Conservation (phyloP, 192 early-diverging fungal species). For the Irineochytrium annulatum region DNA sequence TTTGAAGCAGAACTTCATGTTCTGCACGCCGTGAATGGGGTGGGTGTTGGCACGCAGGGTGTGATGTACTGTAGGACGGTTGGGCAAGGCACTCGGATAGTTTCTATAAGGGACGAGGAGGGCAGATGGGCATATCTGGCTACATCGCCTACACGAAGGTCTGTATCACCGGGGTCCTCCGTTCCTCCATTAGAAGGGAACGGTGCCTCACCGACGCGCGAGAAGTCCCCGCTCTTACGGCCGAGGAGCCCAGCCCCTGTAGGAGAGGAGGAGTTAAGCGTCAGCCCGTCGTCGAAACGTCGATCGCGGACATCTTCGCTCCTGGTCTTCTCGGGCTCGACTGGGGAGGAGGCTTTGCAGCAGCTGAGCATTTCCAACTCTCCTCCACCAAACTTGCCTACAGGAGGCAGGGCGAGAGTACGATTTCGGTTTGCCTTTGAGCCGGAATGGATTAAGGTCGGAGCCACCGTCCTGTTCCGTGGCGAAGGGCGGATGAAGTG, state of each 20-base stretch:
- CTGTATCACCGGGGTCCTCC: slow-evolving; percentile 2
- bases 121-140: slow-evolving; percentile 19
- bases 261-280: slow-evolving; percentile 9
- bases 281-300: neutral
- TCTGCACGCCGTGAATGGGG: slow-evolving; percentile 42
- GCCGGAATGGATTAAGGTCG: slow-evolving; percentile 57
- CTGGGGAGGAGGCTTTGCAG: neutral
- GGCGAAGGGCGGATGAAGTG: slow-evolving; percentile 64
- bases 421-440: slow-evolving; percentile 56
- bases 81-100: slow-evolving; percentile 53
- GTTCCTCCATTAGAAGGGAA: neutral
- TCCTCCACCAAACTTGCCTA: slow-evolving; percentile 9
- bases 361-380: no score
- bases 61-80: slow-evolving; percentile 55
- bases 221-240: slow-evolving; percentile 18
- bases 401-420: slow-evolving; percentile 48
- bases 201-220: neutral
- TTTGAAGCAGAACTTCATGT: slow-evolving; percentile 67
- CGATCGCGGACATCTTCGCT: neutral
- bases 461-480: slow-evolving; percentile 57
- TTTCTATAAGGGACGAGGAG: slow-evolving; percentile 27
- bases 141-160: neutral
- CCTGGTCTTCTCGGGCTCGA: neutral
- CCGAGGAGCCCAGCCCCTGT: no score
- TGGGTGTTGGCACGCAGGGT: slow-evolving; percentile 50